These are phyloP conservation scores for Catenaria anguillulae DNA, from an alignment of 371 early-diverging fungal species.

Conservation along the genomic window DNA sequence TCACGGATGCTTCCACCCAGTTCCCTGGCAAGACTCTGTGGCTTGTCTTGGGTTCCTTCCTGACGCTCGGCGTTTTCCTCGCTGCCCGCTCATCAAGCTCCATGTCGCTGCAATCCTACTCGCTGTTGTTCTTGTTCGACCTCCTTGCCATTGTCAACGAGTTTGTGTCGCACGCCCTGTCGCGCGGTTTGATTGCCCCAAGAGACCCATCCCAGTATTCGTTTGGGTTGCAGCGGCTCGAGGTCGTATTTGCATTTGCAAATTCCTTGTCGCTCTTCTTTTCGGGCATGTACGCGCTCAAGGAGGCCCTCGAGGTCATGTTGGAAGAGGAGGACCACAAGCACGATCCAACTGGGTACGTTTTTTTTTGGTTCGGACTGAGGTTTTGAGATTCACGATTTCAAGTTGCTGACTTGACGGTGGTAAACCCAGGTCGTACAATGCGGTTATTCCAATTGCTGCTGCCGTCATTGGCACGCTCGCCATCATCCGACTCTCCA, in stretches of 20 bases:
- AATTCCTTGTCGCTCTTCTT: slow-evolving; percentile 3
- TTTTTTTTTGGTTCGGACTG: no score
- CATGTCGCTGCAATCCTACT: not conserved
- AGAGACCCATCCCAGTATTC: not conserved
- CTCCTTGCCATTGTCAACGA: not conserved
- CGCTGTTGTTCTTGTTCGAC: not conserved
- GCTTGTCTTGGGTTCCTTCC: not conserved
- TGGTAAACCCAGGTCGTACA: not conserved
- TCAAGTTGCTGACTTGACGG: not conserved
- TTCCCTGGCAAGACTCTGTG: not conserved
- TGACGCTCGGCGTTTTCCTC: not conserved
- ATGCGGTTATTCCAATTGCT: not conserved
- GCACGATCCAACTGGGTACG: not conserved
- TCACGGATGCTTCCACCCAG: not conserved
- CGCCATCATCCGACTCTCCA: not conserved
- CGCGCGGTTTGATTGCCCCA: no score
- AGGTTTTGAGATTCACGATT: no score
- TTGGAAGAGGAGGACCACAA: slow-evolving; percentile 1
- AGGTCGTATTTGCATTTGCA: slow-evolving; percentile 2
- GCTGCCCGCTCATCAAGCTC: not conserved
- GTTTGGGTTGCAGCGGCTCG: slow-evolving; percentile 5
- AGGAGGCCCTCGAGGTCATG: not conserved
- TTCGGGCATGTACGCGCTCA: slow-evolving; percentile 6
- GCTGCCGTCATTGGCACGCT: not conserved
- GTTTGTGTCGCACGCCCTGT: not conserved